Evolutionary conservation across 164 flowering plant genomes (phyloP).

Genomic region (Malania oleifera): DNA sequence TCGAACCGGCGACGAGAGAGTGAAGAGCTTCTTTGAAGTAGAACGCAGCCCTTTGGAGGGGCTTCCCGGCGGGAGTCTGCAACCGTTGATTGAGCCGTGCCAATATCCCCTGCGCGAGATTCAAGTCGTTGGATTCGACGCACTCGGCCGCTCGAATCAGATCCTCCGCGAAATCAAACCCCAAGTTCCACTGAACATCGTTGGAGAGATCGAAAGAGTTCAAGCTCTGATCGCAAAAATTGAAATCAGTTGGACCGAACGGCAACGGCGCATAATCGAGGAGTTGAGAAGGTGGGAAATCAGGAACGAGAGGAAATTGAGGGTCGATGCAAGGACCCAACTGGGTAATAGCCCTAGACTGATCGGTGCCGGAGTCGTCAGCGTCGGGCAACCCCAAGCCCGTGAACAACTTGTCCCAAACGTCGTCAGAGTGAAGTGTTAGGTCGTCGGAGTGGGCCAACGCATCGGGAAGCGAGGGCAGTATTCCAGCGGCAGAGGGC

Average conservation of each 20-base stretch:
- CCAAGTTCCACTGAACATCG: constrained; percentile 14
- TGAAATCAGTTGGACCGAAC: constrained; percentile 14
- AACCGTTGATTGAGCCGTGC: constrained; percentile 82
- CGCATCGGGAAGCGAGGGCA: constrained; percentile 13
- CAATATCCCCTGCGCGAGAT: constrained; percentile 64
- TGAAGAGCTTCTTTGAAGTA: constrained; percentile 87
- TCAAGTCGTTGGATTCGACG: constrained; percentile 63
- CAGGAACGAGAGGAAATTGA: constrained; percentile 13
- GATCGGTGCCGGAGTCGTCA: constrained; percentile 38
- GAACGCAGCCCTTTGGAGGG: constrained; percentile 77
- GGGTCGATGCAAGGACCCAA: constrained; percentile 6
- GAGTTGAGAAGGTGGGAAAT: constrained; percentile 21
- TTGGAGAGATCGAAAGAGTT: constrained; percentile 10
- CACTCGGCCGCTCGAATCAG: constrained; percentile 65
- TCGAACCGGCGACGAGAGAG: constrained; percentile 37
- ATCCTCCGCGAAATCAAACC: constrained; percentile 60
- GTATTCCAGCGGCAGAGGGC: constrained; percentile 12
- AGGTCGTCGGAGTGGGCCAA: constrained; percentile 15
- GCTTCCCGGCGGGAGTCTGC: constrained; percentile 52
- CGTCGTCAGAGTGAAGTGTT: constrained; percentile 36
- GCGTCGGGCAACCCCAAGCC: constrained; percentile 56
- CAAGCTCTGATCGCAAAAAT: background rate
- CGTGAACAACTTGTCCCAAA: constrained; percentile 66
- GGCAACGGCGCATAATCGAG: constrained; percentile 16
- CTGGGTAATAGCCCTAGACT: constrained; percentile 4